Conservation (phyloP, 2,329 filamentous ascomycete species). For the Neoarthrinium moseri region DNA sequence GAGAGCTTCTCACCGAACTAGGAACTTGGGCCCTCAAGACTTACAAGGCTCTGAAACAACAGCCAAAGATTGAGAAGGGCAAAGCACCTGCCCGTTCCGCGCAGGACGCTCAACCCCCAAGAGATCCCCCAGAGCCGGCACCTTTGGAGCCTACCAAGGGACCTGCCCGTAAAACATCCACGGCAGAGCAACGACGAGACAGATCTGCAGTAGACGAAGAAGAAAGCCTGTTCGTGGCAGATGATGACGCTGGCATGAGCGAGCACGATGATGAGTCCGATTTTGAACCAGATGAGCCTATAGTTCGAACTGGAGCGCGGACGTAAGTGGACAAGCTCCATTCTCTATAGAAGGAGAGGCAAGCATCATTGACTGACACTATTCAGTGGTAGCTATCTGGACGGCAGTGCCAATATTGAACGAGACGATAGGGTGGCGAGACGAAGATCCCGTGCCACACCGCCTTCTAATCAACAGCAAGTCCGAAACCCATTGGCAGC, state of each 20-base stretch:
- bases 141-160: no score
- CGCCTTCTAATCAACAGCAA: slow-evolving; percentile 13
- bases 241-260: background rate
- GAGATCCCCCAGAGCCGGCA: no score
- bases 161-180: no score
- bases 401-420: slow-evolving; percentile 16
- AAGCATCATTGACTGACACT: slow-evolving; percentile 14
- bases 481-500: slow-evolving; percentile 4
- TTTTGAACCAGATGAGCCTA: slow-evolving; percentile 20
- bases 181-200: no score
- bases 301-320: slow-evolving; percentile 15
- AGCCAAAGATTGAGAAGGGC: background rate
- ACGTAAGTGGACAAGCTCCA: slow-evolving; percentile 14
- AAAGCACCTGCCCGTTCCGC: background rate
- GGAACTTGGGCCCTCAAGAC: background rate
- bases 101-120: background rate
- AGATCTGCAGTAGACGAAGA: no score
- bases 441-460: background rate
- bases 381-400: slow-evolving; percentile 23
- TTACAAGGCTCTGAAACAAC: background rate
- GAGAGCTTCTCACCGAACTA: slow-evolving; percentile 4
- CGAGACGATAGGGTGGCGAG: slow-evolving; percentile 18
- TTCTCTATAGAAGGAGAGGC: background rate
- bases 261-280: slow-evolving; percentile 13
- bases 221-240: no score